Percentiles rank a stretch among this genome's conserved stretches.
These are phyloP conservation scores for Gossypium turneri DNA, from an alignment of 345 rosid genomes.

Conservation along the genomic window DNA sequence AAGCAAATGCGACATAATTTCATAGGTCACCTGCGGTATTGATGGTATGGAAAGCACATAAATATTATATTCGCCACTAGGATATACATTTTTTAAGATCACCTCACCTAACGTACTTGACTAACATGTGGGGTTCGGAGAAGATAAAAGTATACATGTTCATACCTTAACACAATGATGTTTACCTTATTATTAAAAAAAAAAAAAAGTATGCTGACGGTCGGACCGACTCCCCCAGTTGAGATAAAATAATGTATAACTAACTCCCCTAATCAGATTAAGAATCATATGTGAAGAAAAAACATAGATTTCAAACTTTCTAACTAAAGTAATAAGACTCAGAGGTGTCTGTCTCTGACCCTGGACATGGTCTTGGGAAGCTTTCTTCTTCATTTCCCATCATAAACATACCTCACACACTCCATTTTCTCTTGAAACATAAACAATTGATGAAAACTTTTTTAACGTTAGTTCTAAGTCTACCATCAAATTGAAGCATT, in stretches of 20 bases:
- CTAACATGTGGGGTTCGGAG: background rate
- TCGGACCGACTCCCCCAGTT: background rate
- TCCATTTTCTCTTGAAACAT: background rate
- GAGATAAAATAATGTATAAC: background rate
- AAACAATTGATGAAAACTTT: background rate
- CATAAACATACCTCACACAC: background rate
- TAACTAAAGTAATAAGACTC: background rate
- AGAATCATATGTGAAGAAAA: constrained; percentile 6
- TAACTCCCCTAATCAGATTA: background rate
- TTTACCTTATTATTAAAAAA: background rate
- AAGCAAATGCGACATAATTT: background rate
- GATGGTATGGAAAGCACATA: constrained; percentile 5
- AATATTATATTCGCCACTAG: background rate
- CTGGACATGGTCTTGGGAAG: background rate
- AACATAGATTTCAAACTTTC: background rate
- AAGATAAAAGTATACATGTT: background rate
- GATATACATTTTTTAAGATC: background rate
- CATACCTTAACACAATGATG: background rate
- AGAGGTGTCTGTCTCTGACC: background rate
- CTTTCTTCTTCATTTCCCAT: background rate
- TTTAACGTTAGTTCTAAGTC: background rate
- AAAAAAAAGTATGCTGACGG: background rate
- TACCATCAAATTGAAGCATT: background rate
- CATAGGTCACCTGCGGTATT: background rate
- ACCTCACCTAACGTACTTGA: background rate